These are phyloP conservation scores for Macrolepiota albuminosa DNA, from an alignment of 768 basidiomycete species.

Conservation along the genomic window DNA sequence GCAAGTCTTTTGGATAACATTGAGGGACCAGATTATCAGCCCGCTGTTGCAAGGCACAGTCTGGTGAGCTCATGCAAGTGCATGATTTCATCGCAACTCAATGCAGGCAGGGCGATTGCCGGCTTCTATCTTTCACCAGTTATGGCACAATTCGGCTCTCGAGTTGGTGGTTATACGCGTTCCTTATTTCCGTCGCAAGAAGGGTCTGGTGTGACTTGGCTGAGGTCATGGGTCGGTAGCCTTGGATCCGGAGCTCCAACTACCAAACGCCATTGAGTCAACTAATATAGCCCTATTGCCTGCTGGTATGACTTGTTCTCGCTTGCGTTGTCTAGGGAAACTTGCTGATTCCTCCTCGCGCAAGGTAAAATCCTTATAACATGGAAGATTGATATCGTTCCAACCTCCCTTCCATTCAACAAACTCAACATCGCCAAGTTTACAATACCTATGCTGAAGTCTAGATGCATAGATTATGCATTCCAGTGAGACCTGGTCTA, in stretches of 20 bases:
- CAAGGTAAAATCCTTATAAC: background rate
- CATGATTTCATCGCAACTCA: background rate
- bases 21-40: slow-evolving; percentile 63
- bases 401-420: background rate
- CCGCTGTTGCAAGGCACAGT: slow-evolving; percentile 64
- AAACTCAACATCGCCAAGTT: background rate
- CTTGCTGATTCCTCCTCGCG: background rate
- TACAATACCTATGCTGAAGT: background rate
- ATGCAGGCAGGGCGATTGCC: slow-evolving; percentile 35
- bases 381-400: background rate
- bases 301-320: background rate
- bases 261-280: background rate
- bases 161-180: slow-evolving; percentile 26
- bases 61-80: slow-evolving; percentile 41
- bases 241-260: slow-evolving; percentile 20
- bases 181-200: slow-evolving; percentile 27
- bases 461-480: background rate
- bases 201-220: slow-evolving; percentile 37
- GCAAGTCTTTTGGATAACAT: slow-evolving; percentile 55
- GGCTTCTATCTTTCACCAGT: slow-evolving; percentile 41
- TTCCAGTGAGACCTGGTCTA: too few species aligned
- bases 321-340: too few species aligned
- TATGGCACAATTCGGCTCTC: slow-evolving; percentile 29
- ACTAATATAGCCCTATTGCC: background rate
- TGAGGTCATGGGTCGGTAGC: slow-evolving; percentile 30